A percentile compares a stretch with the other conserved stretches of the same genome.
Conservation (phyloP, 495 filamentous ascomycete genomes). For the Hypoxylon trugodes region DNA sequence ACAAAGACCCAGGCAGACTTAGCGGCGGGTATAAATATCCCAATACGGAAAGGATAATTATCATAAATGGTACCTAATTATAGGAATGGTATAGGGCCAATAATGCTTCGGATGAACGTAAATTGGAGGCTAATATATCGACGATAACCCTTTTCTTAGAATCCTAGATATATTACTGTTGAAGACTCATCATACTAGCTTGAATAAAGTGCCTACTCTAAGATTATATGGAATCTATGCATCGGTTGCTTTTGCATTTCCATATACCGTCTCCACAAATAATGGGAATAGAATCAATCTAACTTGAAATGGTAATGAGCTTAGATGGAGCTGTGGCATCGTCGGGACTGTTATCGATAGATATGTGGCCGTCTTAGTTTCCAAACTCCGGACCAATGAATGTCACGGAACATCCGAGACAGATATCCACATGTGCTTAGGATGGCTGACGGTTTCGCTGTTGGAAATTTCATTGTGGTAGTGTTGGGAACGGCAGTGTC, state of each 20-base stretch:
- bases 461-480: too few species aligned
- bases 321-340: background rate
- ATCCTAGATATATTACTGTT: too few species aligned
- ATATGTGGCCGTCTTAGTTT: too few species aligned
- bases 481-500: too few species aligned
- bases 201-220: too few species aligned
- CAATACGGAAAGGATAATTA: constrained; percentile 1
- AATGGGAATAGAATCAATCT: background rate
- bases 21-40: background rate
- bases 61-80: background rate
- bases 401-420: too few species aligned
- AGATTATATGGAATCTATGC: background rate
- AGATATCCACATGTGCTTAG: too few species aligned
- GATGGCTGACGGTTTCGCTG: too few species aligned
- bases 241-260: background rate
- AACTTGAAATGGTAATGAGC: constrained; percentile 9
- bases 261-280: constrained; percentile 1
- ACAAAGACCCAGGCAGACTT: constrained; percentile 1
- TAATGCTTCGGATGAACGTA: background rate
- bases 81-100: background rate
- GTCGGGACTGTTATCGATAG: constrained; percentile 12
- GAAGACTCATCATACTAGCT: too few species aligned
- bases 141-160: background rate
- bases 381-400: too few species aligned
- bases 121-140: background rate